phyloP scores from a whole-genome alignment of 306 rosid species.

The Medicago ruthenica region DNA sequence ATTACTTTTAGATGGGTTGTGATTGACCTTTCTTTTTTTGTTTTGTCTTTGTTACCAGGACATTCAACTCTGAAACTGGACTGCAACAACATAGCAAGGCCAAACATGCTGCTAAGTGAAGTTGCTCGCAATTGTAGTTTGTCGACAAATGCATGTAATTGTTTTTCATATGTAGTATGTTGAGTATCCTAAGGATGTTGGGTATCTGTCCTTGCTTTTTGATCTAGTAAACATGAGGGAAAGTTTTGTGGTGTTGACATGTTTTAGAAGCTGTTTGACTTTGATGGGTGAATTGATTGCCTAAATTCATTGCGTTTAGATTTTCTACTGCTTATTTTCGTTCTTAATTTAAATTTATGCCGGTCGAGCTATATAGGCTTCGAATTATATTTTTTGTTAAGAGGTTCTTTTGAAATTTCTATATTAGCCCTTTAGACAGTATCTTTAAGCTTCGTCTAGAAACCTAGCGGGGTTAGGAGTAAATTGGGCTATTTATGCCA shows the following conservation, averaged over 20 bases:
- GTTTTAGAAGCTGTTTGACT: neutral
- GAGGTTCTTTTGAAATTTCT: no score
- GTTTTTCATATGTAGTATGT: constrained; percentile 11
- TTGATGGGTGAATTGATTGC: neutral
- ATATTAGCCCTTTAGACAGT: neutral
- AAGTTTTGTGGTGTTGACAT: neutral
- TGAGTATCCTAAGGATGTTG: constrained; percentile 30
- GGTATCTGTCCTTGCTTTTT: constrained; percentile 39
- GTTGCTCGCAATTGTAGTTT: neutral
- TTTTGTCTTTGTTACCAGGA: constrained; percentile 39
- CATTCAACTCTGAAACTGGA: constrained; percentile 66
- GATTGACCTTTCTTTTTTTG: neutral
- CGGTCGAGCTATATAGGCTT: neutral
- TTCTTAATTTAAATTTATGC: no score
- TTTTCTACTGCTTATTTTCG: neutral
- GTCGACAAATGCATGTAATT: neutral
- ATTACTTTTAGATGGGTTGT: neutral
- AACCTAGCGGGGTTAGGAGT: no score
- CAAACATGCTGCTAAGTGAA: constrained; percentile 59
- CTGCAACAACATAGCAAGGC: constrained; percentile 82
- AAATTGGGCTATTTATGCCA: no score
- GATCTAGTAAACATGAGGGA: constrained; percentile 18
- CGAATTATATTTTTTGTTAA: no score
- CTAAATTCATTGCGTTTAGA: neutral
- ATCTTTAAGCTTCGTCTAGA: no score